Conservation (phyloP, 345 rosid genomes). For the rapeseed (Brassica napus) region Da-Ae NC_063447.1:8240501-8241000, state of each 20-base stretch:
- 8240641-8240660: constrained; percentile 92
- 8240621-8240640: constrained; percentile 86
- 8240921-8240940: neutral
- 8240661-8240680: constrained; percentile 97
- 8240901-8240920: neutral
- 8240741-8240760: constrained; percentile 88
- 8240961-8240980: neutral
- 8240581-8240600: constrained; percentile 88
- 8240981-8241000: neutral
- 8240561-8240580: constrained; percentile 86
- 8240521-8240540: constrained; percentile 23
- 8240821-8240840: constrained; percentile 78
- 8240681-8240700: constrained; percentile 88
- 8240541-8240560: constrained; percentile 97
- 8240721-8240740: constrained; percentile 84
- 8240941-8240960: too few relatives aligned
- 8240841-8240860: constrained; percentile 10
- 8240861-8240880: neutral
- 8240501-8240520: neutral
- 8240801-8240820: constrained; percentile 83
- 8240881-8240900: neutral
- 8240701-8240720: constrained; percentile 97
- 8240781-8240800: constrained; percentile 90
- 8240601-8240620: constrained; percentile 75
- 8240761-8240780: constrained; percentile 76